A percentile compares a stretch with the other conserved stretches of the same genome.
phyloP scores from a whole-genome alignment of 805 yeast species.

The Kazachstania psychrophila region DNA sequence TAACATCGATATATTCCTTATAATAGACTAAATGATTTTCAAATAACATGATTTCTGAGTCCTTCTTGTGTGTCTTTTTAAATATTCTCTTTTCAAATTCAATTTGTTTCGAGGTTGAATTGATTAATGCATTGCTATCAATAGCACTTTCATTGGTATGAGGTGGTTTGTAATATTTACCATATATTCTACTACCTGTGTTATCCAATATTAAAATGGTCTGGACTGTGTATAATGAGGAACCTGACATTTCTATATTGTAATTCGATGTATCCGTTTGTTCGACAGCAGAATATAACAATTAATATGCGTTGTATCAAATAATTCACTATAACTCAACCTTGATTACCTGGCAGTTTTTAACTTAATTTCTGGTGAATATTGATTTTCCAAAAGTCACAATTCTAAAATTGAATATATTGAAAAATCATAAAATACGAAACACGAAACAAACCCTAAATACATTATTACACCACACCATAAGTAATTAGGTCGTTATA shows the following conservation, averaged over 20 bases:
- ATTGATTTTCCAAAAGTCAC: too few species aligned
- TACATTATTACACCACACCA: too few species aligned
- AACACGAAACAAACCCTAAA: too few species aligned
- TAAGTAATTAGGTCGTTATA: too few species aligned
- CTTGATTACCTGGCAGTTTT: too few species aligned
- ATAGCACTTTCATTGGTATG: conserved; percentile 30
- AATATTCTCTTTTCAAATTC: conserved; percentile 68
- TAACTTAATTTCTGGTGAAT: too few species aligned
- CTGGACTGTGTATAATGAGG: conserved; percentile 68
- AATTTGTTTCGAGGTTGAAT: conserved; percentile 48
- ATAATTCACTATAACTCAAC: too few species aligned
- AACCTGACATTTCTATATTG: conserved; percentile 5
- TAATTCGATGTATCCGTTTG: too few species aligned
- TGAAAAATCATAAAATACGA: too few species aligned
- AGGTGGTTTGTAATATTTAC: conserved; percentile 75
- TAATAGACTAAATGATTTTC: conserved; percentile 78
- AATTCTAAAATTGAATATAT: too few species aligned
- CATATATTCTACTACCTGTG: conserved; percentile 69
- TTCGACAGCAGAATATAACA: too few species aligned
- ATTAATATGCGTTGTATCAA: too few species aligned
- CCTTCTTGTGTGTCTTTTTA: conserved; percentile 67
- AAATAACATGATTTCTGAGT: conserved; percentile 69
- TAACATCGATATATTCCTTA: conserved; percentile 71
- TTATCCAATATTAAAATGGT: conserved; percentile 75
- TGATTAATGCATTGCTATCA: conserved; percentile 13